Percentiles rank a stretch among this genome's conserved stretches.
phyloP scores from a whole-genome alignment of 768 basidiomycete species.

The Tephrocybe rancida region DNA sequence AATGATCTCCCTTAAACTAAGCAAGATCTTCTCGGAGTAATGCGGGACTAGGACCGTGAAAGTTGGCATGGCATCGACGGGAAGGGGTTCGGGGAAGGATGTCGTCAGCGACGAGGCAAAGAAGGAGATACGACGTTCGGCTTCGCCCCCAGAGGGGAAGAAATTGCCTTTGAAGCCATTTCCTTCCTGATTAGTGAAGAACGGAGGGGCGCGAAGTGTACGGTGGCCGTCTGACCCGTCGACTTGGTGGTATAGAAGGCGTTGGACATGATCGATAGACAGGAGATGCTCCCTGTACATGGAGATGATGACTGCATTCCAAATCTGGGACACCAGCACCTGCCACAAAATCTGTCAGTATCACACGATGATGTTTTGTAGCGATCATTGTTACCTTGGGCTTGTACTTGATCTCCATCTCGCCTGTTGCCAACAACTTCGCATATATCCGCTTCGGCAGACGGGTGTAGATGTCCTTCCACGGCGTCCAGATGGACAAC shows the following conservation, averaged over 20 bases:
- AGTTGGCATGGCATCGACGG: slow-evolving; percentile 98
- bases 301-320: slow-evolving; percentile 99
- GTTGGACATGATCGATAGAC: slow-evolving; percentile 97
- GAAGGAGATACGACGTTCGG: slow-evolving; percentile 97
- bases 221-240: slow-evolving; percentile 88
- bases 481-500: slow-evolving; percentile 98
- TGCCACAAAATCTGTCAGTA: slow-evolving; percentile 22
- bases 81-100: slow-evolving; percentile 91
- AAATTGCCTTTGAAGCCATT: slow-evolving; percentile 76
- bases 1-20: slow-evolving; percentile 97
- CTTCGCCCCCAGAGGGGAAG: slow-evolving; percentile 94
- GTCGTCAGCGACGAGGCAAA: slow-evolving; percentile 98
- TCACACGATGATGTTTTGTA: background rate
- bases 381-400: slow-evolving; percentile 66
- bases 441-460: slow-evolving; percentile 98
- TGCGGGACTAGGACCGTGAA: slow-evolving; percentile 99
- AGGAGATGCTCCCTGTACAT: slow-evolving; percentile 99
- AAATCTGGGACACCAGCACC: slow-evolving; percentile 97
- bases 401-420: slow-evolving; percentile 99
- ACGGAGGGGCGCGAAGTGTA: slow-evolving; percentile 93
- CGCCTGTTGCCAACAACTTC: slow-evolving; percentile 91
- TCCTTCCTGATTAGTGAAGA: slow-evolving; percentile 92
- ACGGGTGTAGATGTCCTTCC: slow-evolving; percentile 96
- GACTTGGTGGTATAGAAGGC: slow-evolving; percentile 95
- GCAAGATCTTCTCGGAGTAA: slow-evolving; percentile 97